Evolutionary conservation across 2,329 filamentous ascomycete genomes (phyloP).

Genomic region (Hortaea werneckii): DNA sequence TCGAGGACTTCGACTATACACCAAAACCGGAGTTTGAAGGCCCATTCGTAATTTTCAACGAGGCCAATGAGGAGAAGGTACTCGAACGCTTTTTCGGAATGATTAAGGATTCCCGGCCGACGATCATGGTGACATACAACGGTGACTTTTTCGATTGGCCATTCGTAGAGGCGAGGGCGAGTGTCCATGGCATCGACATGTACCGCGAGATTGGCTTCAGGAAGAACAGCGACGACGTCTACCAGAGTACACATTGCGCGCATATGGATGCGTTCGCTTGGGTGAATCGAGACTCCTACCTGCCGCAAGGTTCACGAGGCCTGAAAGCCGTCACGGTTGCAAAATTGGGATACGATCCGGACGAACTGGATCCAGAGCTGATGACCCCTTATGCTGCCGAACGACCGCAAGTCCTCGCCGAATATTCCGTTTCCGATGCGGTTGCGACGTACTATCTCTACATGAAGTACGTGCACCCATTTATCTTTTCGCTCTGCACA

Average conservation of each 20-base stretch:
- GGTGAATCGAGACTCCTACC: conserved; percentile 97
- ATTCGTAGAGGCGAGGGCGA: conserved; percentile 87
- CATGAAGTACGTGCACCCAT: conserved; percentile 99
- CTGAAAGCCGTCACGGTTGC: conserved; percentile 95
- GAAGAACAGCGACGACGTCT: conserved; percentile 92
- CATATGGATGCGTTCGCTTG: conserved; percentile 99
- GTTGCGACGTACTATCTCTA: conserved; percentile 98
- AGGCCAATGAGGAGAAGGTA: conserved; percentile 78
- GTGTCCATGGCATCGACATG: conserved; percentile 95
- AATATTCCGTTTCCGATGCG: conserved; percentile 98
- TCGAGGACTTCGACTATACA: conserved; percentile 95
- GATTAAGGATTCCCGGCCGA: conserved; percentile 87
- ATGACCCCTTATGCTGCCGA: conserved; percentile 88
- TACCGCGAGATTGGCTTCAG: conserved; percentile 96
- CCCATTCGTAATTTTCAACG: conserved; percentile 96
- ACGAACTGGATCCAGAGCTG: conserved; percentile 91
- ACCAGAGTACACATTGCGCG: conserved; percentile 88
- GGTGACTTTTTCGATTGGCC: conserved; percentile 99
- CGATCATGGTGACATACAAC: conserved; percentile 99
- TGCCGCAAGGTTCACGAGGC: conserved; percentile 93
- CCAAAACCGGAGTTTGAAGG: conserved; percentile 93
- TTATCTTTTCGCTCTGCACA: conserved; percentile 96
- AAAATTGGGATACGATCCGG: conserved; percentile 95
- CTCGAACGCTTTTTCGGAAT: conserved; percentile 91
- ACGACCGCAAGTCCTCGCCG: conserved; percentile 83